Evolutionary conservation across 2,329 filamentous ascomycete genomes (phyloP).

Genomic region (Venturia aucupariae): DNA sequence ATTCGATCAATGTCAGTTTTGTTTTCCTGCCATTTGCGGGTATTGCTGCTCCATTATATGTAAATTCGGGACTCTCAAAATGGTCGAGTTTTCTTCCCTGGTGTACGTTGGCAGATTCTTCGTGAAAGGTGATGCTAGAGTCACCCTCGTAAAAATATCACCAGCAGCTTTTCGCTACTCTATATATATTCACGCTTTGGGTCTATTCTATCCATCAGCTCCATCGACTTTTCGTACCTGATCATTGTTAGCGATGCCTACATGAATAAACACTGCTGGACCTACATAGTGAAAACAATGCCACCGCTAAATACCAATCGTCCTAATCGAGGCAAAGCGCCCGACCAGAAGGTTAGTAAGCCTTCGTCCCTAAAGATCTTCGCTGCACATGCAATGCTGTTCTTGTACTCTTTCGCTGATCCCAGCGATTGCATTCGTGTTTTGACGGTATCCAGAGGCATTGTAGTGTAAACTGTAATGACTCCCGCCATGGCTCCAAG

Average conservation of each 20-base stretch:
- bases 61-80: too few species aligned
- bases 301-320: slow-evolving; percentile 84
- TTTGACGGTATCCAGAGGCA: slow-evolving; percentile 86
- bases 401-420: slow-evolving; percentile 70
- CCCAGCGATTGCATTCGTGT: slow-evolving; percentile 97
- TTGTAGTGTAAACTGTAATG: slow-evolving; percentile 70
- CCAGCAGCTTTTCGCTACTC: background rate
- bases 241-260: background rate
- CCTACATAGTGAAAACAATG: slow-evolving; percentile 89
- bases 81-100: too few species aligned
- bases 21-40: too few species aligned
- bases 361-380: slow-evolving; percentile 86
- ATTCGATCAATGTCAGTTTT: too few species aligned
- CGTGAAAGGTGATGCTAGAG: background rate
- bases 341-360: slow-evolving; percentile 84
- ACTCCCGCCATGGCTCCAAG: slow-evolving; percentile 83
- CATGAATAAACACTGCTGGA: slow-evolving; percentile 15
- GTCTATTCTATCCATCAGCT: slow-evolving; percentile 69
- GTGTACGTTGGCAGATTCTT: background rate
- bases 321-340: slow-evolving; percentile 75
- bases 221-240: slow-evolving; percentile 90
- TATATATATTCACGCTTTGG: slow-evolving; percentile 35
- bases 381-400: slow-evolving; percentile 73
- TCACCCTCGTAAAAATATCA: background rate
- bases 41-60: too few species aligned